These are phyloP conservation scores for Agastache rugosa DNA, from an alignment of 257 asterid species.

Conservation along the genomic window DNA sequence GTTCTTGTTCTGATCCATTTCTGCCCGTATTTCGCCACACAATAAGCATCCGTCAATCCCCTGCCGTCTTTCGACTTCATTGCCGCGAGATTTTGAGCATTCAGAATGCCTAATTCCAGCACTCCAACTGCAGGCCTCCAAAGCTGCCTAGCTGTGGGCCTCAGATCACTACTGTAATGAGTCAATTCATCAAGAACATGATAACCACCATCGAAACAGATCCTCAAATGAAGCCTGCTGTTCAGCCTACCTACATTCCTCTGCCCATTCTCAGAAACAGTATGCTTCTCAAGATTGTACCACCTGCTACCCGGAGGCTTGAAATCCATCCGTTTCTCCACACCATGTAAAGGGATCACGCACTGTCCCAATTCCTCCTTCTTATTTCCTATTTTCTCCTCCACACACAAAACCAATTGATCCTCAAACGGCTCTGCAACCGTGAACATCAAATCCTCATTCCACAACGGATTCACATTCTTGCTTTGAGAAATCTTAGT, in stretches of 20 bases:
- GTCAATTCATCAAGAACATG: slow-evolving; percentile 97
- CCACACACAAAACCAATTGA: slow-evolving; percentile 65
- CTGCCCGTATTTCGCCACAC: slow-evolving; percentile 95
- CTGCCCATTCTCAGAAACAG: slow-evolving; percentile 53
- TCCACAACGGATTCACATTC: slow-evolving; percentile 73
- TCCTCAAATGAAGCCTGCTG: slow-evolving; percentile 77
- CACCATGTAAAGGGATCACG: slow-evolving; percentile 56
- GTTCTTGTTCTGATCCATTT: slow-evolving; percentile 94
- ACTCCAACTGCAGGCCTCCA: slow-evolving; percentile 89
- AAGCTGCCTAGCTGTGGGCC: slow-evolving; percentile 77
- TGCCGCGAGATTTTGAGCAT: slow-evolving; percentile 69
- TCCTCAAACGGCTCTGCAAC: slow-evolving; percentile 93
- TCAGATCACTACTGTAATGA: slow-evolving; percentile 81
- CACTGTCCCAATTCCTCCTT: slow-evolving; percentile 80
- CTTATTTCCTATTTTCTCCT: slow-evolving; percentile 61
- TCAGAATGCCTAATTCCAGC: slow-evolving; percentile 81
- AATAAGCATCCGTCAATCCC: slow-evolving; percentile 79
- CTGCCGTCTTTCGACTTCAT: slow-evolving; percentile 69
- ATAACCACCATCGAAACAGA: slow-evolving; percentile 86
- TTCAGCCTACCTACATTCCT: slow-evolving; percentile 43
- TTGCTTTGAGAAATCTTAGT: slow-evolving; percentile 59
- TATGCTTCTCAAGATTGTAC: slow-evolving; percentile 77
- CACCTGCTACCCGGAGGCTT: slow-evolving; percentile 65
- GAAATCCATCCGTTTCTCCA: slow-evolving; percentile 75
- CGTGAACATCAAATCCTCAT: slow-evolving; percentile 87